A percentile compares a stretch with the other conserved stretches of the same genome.
phyloP scores from a whole-genome alignment of 148 eudicot species.

The Silene latifolia region DNA sequence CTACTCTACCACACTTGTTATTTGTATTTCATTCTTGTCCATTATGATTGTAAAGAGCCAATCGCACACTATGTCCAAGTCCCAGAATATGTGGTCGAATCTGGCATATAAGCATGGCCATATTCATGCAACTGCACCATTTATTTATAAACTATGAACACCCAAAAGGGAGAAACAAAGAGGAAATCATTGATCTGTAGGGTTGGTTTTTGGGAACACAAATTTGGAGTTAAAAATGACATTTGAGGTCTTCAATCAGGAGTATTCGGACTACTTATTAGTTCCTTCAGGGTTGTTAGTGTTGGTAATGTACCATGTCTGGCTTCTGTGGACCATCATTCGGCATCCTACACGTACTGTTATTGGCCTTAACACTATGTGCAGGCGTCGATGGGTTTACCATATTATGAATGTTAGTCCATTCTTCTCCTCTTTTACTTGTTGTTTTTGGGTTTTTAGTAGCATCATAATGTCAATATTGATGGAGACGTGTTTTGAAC shows the following conservation, averaged over 20 bases:
- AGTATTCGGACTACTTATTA: constrained; percentile 23
- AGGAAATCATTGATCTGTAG: background rate
- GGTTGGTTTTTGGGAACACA: constrained; percentile 9
- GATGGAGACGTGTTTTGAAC: background rate
- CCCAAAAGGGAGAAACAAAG: background rate
- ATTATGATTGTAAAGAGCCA: constrained; percentile 14
- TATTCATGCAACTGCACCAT: background rate
- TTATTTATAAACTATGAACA: background rate
- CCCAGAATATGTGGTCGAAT: background rate
- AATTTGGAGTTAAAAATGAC: background rate
- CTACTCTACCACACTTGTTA: background rate
- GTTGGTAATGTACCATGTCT: constrained; percentile 24
- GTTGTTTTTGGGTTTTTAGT: background rate
- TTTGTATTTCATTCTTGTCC: constrained; percentile 1
- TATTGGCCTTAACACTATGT: constrained; percentile 22
- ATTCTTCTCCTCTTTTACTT: background rate
- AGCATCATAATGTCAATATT: background rate
- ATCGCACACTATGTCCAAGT: constrained; percentile 11
- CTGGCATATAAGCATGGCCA: constrained; percentile 8
- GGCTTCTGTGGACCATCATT: constrained; percentile 23
- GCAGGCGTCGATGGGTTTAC: constrained; percentile 30
- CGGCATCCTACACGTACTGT: constrained; percentile 20
- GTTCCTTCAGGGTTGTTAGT: constrained; percentile 28
- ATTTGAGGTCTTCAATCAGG: constrained; percentile 13
- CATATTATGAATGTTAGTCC: constrained; percentile 32